These are phyloP conservation scores for Azolla pinnata DNA, from an alignment of 75 land plant genomes.

Conservation along the genomic window DNA sequence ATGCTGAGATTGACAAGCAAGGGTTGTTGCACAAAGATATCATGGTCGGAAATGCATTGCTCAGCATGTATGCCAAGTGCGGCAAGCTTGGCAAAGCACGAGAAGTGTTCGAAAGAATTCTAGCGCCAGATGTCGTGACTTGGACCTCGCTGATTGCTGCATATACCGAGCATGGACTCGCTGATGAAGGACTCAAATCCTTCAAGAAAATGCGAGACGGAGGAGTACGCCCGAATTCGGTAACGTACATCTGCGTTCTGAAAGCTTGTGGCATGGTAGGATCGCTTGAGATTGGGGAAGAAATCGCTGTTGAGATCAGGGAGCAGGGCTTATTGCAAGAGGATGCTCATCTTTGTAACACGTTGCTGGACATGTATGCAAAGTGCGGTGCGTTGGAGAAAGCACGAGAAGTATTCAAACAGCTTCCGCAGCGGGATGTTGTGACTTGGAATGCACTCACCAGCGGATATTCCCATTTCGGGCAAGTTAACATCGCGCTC, in stretches of 20 bases:
- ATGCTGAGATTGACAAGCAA: background rate
- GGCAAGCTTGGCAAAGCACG: conserved; percentile 23
- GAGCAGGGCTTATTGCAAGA: background rate
- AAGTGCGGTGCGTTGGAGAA: background rate
- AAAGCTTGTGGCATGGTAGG: conserved; percentile 1
- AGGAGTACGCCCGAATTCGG: conserved; percentile 8
- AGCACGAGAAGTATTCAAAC: conserved; percentile 1
- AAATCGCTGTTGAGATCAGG: background rate
- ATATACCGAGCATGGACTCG: conserved; percentile 19
- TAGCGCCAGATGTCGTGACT: conserved; percentile 13
- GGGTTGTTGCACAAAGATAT: conserved; percentile 5
- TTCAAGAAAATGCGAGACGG: conserved; percentile 5
- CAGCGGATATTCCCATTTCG: background rate
- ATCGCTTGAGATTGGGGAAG: background rate
- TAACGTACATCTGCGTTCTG: conserved; percentile 7
- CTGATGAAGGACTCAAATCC: conserved; percentile 9
- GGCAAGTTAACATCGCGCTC: background rate
- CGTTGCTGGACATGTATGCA: conserved; percentile 4
- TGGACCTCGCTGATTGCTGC: conserved; percentile 31
- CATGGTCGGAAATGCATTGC: conserved; percentile 7
- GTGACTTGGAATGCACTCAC: background rate
- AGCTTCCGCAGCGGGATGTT: background rate
- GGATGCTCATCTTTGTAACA: background rate
- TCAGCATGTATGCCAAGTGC: conserved; percentile 17
- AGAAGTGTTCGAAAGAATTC: conserved; percentile 21